Evolutionary conservation across 2,329 filamentous ascomycete genomes (phyloP), one percentile per base, ranked within the genome.

Genomic region (Rhinocladiella similis): DNA sequence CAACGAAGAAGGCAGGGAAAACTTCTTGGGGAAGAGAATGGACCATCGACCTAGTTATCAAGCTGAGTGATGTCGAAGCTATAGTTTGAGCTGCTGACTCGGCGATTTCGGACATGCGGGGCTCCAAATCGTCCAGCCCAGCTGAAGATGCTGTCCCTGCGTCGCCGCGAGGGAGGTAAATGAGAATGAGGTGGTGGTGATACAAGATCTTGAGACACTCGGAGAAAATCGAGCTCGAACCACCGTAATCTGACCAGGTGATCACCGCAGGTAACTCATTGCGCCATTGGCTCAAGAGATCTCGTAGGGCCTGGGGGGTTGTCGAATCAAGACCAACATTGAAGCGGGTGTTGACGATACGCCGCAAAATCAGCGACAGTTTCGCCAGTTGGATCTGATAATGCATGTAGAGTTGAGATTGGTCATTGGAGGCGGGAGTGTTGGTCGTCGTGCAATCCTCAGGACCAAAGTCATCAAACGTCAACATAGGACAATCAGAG

Each of bases 1-100:
- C 57, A n/a, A 60, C 47, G 38, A 54, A 60, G 51, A 54, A 57
- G 36, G 29, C 54, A 14, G 54, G 43, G 22, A 60, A 60, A 14
- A 60, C 50, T 33, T 57, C 57, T 13, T 57, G 57, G 12, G 57
- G 57, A 19, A 60, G 33, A 5, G 39, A 51, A 38, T 47, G 39
- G 10, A 57, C 38, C 22, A 57, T 46, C 7, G 57, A 60, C 14
- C 47, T 57, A 1, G 57, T 60, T 50, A 60, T 54, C 2, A 57
- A 20, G 35, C 22, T 25, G 13, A 57, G 20, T 19, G 57, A 20
- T 14, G 53, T 56, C 19, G 57, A 55, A 3, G 57, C 42, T 14
- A 60, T 54, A 6, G 47, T 54, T 18, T 60, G 50, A n/a, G 57
- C 57, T 12, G 57, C 53, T 3, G 49, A 55, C n/a, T 55, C 52